Evolutionary conservation across 1,284 basidiomycete species (phyloP).

Genomic region (Pyrrhoderma noxium): DNA sequence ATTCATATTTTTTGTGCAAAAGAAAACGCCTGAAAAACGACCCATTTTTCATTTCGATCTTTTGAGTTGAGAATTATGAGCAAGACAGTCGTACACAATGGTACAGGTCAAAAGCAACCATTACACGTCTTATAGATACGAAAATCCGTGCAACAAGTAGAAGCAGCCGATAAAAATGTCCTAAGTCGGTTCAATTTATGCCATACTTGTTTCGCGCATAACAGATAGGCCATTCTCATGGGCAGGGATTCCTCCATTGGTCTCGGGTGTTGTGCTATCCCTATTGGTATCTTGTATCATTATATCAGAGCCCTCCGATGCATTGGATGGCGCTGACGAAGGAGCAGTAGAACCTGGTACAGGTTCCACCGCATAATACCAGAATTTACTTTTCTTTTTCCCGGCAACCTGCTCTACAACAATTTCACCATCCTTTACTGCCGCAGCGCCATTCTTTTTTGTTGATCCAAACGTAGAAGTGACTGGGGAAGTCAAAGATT

Average conservation of each 20-base stretch:
- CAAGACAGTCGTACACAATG: constrained; percentile 14
- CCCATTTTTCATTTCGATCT: constrained; percentile 10
- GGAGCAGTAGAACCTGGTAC: constrained; percentile 29
- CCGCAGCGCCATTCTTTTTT: constrained; percentile 43
- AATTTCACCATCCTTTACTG: constrained; percentile 57
- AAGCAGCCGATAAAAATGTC: constrained; percentile 5
- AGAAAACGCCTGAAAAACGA: background rate
- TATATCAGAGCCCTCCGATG: background rate
- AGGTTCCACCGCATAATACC: constrained; percentile 77
- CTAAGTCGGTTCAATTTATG: constrained; percentile 2
- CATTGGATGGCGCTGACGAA: constrained; percentile 10
- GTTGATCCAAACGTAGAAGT: constrained; percentile 25
- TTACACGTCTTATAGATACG: constrained; percentile 15
- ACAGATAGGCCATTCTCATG: constrained; percentile 1
- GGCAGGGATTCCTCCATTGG: background rate
- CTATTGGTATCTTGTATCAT: no score
- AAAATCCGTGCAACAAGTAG: constrained; percentile 13
- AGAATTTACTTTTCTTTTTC: constrained; percentile 74
- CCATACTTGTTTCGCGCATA: background rate
- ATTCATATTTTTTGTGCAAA: no score
- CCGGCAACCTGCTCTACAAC: constrained; percentile 65
- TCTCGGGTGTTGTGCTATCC: no score
- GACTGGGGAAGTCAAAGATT: constrained; percentile 21
- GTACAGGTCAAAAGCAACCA: constrained; percentile 14
- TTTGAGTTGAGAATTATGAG: constrained; percentile 10